Conservation (phyloP, 208 protist species). For the Leishmania mexicana region DNA sequence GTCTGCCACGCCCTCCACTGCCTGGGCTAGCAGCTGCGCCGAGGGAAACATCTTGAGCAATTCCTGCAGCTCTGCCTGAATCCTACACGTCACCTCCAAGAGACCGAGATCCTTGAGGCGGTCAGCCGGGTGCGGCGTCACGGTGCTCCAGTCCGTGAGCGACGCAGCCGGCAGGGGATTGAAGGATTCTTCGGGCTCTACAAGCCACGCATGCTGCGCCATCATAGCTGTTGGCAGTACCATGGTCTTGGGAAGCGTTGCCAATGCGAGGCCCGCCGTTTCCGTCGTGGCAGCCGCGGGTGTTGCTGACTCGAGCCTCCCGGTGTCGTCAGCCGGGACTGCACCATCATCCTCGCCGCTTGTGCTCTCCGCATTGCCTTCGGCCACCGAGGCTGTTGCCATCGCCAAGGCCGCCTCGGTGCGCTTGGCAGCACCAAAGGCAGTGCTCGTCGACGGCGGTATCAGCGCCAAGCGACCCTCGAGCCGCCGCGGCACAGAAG, state of each 20-base stretch:
- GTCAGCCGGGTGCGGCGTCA: constrained; percentile 2
- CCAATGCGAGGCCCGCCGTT: constrained; percentile 2
- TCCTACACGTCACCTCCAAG: constrained; percentile 16
- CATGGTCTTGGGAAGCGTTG: constrained; percentile 11
- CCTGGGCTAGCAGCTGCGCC: constrained; percentile 8
- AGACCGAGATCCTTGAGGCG: constrained; percentile 19
- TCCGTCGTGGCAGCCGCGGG: constrained; percentile 4
- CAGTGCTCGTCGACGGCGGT: constrained; percentile 11
- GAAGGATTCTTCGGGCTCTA: constrained; percentile 1
- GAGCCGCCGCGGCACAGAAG: constrained; percentile 41
- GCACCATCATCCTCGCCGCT: constrained; percentile 4
- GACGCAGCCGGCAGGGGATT: constrained; percentile 14
- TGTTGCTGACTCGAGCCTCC: constrained; percentile 7
- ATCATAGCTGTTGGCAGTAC: neutral
- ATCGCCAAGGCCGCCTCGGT: constrained; percentile 13
- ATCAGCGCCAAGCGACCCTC: constrained; percentile 40
- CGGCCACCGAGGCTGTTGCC: neutral
- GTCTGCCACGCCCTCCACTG: constrained; percentile 11
- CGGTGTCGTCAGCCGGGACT: neutral
- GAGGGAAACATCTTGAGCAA: constrained; percentile 22
- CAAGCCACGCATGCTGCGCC: constrained; percentile 13
- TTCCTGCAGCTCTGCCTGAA: constrained; percentile 19
- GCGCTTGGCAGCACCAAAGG: constrained; percentile 6
- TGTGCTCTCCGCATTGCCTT: neutral
- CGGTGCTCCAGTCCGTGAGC: constrained; percentile 5